phyloP scores from a whole-genome alignment of 148 eudicot species.

The Nepenthes gracilis region DNA sequence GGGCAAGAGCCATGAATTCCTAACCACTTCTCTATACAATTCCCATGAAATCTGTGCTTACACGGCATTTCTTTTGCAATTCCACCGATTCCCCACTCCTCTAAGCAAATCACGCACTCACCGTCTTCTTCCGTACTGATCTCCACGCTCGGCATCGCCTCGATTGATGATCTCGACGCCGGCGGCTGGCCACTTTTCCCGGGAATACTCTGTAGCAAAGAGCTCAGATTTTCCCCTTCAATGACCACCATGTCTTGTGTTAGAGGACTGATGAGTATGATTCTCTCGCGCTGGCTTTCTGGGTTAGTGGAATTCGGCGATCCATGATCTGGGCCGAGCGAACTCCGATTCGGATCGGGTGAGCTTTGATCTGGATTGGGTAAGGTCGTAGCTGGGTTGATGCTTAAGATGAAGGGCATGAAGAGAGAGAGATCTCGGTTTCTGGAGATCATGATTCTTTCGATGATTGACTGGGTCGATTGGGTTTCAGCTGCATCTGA shows the following conservation, averaged over 20 bases:
- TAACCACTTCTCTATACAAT: slow-evolving; percentile 62
- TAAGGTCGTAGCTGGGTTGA: background rate
- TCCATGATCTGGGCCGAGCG: slow-evolving; percentile 9
- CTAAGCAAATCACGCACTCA: slow-evolving; percentile 67
- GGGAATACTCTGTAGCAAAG: slow-evolving; percentile 1
- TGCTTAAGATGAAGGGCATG: slow-evolving; percentile 31
- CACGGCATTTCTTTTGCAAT: slow-evolving; percentile 60
- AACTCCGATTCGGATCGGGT: background rate
- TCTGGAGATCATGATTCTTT: slow-evolving; percentile 26
- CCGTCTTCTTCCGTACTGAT: slow-evolving; percentile 2
- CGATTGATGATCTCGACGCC: slow-evolving; percentile 10
- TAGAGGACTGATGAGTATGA: slow-evolving; percentile 4
- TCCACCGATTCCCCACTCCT: slow-evolving; percentile 29
- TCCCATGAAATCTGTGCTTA: slow-evolving; percentile 52
- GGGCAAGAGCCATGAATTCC: slow-evolving; percentile 59
- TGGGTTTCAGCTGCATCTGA: slow-evolving; percentile 14
- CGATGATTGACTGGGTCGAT: slow-evolving; percentile 15
- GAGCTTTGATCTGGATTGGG: no score
- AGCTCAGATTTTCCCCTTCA: slow-evolving; percentile 4
- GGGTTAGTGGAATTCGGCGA: slow-evolving; percentile 1
- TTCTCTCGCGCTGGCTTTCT: background rate
- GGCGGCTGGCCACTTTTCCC: slow-evolving; percentile 3
- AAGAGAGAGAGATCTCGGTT: slow-evolving; percentile 38
- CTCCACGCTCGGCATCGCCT: slow-evolving; percentile 7
- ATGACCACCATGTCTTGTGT: slow-evolving; percentile 10